Evolutionary conservation across 257 asterid species (phyloP).

Genomic region (Nicotiana benthamiana): DNA sequence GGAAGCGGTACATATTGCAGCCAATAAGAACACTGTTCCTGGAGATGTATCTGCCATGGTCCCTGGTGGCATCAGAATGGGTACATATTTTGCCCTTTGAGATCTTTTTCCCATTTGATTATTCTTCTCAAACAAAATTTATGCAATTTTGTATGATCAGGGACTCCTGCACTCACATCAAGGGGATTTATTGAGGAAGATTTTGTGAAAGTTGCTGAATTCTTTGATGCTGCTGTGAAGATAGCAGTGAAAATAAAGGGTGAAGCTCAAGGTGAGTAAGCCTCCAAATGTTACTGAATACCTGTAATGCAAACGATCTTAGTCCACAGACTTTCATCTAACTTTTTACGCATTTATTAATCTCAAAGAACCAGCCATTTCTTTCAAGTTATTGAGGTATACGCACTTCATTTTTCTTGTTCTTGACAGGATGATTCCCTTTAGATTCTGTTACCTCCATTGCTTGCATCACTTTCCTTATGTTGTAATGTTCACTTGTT

Average conservation of each 20-base stretch:
- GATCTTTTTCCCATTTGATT: not conserved
- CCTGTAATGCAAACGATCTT: not conserved
- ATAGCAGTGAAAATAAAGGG: conserved; percentile 75
- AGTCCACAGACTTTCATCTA: not conserved
- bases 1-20: conserved; percentile 91
- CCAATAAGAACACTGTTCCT: conserved; percentile 93
- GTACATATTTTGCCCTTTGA: conserved; percentile 21
- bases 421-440: not conserved
- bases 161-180: conserved; percentile 93
- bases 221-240: conserved; percentile 77
- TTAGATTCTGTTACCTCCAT: not conserved
- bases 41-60: conserved; percentile 99
- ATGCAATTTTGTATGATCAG: conserved; percentile 13
- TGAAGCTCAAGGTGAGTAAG: conserved; percentile 48
- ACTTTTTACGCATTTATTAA: not conserved
- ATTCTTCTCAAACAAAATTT: not conserved
- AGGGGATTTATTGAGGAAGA: conserved; percentile 79
- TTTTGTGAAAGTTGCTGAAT: conserved; percentile 80
- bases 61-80: conserved; percentile 97
- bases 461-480: not conserved
- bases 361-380: not conserved
- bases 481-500: not conserved
- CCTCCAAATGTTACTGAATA: not conserved
- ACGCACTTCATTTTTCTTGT: not conserved
- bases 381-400: not conserved